A percentile compares a stretch with the other conserved stretches of the same genome.
These are phyloP conservation scores for Candida sithepensis DNA, from an alignment of 805 yeast species.

Conservation along the genomic window DNA sequence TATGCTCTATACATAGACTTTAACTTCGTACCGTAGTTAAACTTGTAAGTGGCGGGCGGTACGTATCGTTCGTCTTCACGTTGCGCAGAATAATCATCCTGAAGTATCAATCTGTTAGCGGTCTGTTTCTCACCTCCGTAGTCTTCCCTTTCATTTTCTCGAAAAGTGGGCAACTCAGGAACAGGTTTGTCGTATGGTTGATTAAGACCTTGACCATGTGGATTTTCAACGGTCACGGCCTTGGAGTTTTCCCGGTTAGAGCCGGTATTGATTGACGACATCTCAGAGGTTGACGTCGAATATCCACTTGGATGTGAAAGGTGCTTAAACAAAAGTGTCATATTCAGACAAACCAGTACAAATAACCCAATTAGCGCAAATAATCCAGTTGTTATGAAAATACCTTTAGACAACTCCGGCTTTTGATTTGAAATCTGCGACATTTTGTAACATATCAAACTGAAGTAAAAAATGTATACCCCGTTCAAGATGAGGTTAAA, in stretches of 20 bases:
- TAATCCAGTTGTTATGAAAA: not conserved
- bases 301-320: not conserved
- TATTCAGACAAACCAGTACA: not conserved
- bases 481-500: not conserved
- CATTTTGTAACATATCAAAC: not conserved
- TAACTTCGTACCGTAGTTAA: not conserved
- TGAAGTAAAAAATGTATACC: not conserved
- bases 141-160: not conserved
- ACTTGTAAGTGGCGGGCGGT: not conserved
- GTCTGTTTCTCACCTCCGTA: not conserved
- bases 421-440: not conserved
- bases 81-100: not conserved
- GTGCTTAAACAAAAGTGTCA: not conserved
- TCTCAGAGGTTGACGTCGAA: not conserved
- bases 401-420: not conserved
- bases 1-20: not conserved
- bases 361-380: not conserved
- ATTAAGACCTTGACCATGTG: no score
- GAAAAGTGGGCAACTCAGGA: not conserved
- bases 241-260: no score
- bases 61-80: not conserved
- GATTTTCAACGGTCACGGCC: no score
- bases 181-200: not conserved
- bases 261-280: not conserved
- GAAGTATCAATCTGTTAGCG: not conserved